Base-by-base conservation (phyloP, 2,329 filamentous ascomycete species). In the Phyllosticta citrichinensis region DNA sequence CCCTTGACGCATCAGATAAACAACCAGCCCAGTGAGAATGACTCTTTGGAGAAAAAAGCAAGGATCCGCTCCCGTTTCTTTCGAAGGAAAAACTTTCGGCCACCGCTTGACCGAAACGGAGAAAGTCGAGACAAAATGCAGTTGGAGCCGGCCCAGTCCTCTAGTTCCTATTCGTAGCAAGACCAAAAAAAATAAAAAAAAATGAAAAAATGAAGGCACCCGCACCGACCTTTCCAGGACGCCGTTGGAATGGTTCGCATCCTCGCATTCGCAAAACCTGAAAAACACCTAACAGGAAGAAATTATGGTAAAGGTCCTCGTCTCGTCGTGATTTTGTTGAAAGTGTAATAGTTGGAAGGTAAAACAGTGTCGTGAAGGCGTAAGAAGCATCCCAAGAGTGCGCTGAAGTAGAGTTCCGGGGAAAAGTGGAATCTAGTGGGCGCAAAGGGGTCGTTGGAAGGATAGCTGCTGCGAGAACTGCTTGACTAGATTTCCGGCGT, bases 361-460 rank as follows among this genome's bases (percentile, higher is more conserved):
- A 69, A 70, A 66, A 71, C 66, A 71, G 71, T 64, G 66, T 69
- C 52, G 64, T 69, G 65, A 71, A 70, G 66, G 55, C 66, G 17
- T 63, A 67, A 67, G 65, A 61, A 63, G 53, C 52, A 40, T 55
- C 22, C 64, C 60, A 58, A 63, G 62, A 64, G 56, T 57, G 22
- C 55, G 67, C 64, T 65, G 54, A 4, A 12, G 14, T 8, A 14
- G 3, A 1, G 4, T 57, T 47, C 56, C 25, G 52, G 33, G 53
- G 56, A 40, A 47, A 22, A 24, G 19, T 55, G 51, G 50, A 59
- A 24, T 52, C 65, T 71, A 74, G 67, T 73, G 73, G 52, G 73
- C 71, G 63, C 70, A 70, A 24, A 74, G 69, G 62, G 72, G 72
- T 25, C 66, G 69, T 68, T 74, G 72, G 67, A 74, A 74, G 20